Percentiles rank a stretch among this genome's conserved stretches.
These are phyloP conservation scores for Lasiodiplodia hormozganensis DNA, from an alignment of 2,329 filamentous ascomycete genomes.

Conservation along the genomic window DNA sequence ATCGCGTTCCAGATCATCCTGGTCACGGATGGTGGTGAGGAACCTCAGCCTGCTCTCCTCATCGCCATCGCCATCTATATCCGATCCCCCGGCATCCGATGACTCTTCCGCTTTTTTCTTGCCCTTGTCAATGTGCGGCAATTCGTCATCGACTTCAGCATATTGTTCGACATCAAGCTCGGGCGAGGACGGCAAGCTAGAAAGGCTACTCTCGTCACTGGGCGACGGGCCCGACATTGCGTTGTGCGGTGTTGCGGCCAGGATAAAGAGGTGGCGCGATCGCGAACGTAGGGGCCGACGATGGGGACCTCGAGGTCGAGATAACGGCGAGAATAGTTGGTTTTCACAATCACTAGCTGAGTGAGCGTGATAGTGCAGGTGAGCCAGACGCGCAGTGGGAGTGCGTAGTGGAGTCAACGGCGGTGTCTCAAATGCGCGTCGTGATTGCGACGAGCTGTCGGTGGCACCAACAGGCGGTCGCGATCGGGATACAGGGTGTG, in stretches of 20 bases:
- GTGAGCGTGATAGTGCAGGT: neutral
- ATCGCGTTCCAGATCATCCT: constrained; percentile 89
- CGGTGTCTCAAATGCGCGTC: neutral
- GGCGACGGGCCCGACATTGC: neutral
- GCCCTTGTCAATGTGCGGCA: constrained; percentile 12
- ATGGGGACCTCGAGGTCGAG: neutral
- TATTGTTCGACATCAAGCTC: neutral
- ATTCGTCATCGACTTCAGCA: neutral
- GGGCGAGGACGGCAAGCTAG: neutral
- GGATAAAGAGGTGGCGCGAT: neutral
- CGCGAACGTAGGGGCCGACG: neutral
- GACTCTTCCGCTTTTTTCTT: constrained; percentile 10
- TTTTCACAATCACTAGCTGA: neutral
- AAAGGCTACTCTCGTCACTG: neutral
- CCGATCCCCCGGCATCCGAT: neutral
- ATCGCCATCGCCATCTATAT: constrained; percentile 3
- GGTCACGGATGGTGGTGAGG: constrained; percentile 64
- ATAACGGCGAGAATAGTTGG: neutral
- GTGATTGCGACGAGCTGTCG: neutral
- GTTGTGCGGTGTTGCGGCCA: neutral
- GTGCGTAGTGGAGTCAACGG: neutral
- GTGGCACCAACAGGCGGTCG: neutral
- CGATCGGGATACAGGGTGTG: neutral
- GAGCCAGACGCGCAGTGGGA: neutral
- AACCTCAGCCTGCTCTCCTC: constrained; percentile 17